phyloP scores from a whole-genome alignment of 1,284 basidiomycete genomes.

The Ceratobasidium sp. region DNA sequence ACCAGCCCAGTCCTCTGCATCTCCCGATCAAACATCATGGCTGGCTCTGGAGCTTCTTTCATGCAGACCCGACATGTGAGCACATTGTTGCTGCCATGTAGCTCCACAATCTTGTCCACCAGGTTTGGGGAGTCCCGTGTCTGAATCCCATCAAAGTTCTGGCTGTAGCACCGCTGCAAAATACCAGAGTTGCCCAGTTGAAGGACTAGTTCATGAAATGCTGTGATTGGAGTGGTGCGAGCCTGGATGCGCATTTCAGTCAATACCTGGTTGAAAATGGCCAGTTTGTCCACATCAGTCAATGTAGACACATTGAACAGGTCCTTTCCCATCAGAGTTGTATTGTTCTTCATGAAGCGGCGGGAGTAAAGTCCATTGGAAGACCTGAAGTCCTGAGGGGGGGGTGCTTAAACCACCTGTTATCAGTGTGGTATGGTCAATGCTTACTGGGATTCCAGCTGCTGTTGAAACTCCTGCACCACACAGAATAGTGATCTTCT shows the following conservation, averaged over 20 bases:
- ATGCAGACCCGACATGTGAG: not conserved
- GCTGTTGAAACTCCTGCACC: not conserved
- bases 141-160: not conserved
- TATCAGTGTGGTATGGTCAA: not conserved
- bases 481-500: not conserved
- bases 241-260: not conserved
- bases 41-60: not conserved
- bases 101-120: not conserved
- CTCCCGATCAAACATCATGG: not conserved
- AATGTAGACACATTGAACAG: not conserved
- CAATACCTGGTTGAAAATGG: conserved; percentile 2
- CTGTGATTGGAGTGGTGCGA: not conserved
- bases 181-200: not conserved
- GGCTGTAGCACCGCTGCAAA: not conserved
- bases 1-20: not conserved
- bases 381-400: not conserved
- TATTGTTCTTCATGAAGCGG: not conserved
- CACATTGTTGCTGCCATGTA: not conserved
- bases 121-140: not conserved
- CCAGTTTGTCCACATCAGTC: not conserved
- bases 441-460: not conserved
- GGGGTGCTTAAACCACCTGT: not conserved
- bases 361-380: not conserved
- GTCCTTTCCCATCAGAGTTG: not conserved
- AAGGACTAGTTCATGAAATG: not conserved